phyloP scores from a whole-genome alignment of 192 early-diverging fungal genomes.

The Linnemannia elongata region DNA sequence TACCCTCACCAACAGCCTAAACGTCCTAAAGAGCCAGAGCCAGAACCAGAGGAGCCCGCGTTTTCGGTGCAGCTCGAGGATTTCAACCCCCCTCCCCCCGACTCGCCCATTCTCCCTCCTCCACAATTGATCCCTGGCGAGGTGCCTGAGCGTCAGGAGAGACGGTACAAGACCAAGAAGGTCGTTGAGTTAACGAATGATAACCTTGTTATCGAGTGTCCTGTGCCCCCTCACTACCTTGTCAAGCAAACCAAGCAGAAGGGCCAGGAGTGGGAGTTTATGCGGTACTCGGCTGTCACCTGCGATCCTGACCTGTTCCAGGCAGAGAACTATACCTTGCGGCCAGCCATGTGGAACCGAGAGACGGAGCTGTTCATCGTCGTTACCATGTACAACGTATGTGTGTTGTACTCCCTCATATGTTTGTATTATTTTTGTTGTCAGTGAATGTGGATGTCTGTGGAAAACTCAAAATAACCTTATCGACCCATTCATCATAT shows the following conservation, averaged over 20 bases:
- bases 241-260: constrained; percentile 57
- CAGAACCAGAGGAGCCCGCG: constrained; percentile 29
- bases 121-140: constrained; percentile 52
- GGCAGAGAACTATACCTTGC: constrained; percentile 70
- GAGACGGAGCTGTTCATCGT: constrained; percentile 85
- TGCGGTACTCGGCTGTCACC: constrained; percentile 82
- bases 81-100: constrained; percentile 46
- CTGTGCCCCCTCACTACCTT: constrained; percentile 70
- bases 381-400: constrained; percentile 81
- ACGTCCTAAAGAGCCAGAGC: constrained; percentile 25
- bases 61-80: constrained; percentile 39
- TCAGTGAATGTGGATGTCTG: constrained; percentile 59
- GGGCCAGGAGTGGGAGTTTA: constrained; percentile 79
- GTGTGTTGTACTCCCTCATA: not conserved
- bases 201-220: constrained; percentile 80
- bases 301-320: constrained; percentile 75
- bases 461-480: constrained; percentile 24
- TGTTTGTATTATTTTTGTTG: constrained; percentile 34
- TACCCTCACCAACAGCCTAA: constrained; percentile 33
- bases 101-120: constrained; percentile 50
- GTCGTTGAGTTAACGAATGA: constrained; percentile 73
- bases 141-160: constrained; percentile 60
- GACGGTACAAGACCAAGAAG: constrained; percentile 67
- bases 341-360: constrained; percentile 73
- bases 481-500: not conserved